Evolutionary conservation across 768 basidiomycete species (phyloP).

Genomic region (Lactarius hengduanensis): DNA sequence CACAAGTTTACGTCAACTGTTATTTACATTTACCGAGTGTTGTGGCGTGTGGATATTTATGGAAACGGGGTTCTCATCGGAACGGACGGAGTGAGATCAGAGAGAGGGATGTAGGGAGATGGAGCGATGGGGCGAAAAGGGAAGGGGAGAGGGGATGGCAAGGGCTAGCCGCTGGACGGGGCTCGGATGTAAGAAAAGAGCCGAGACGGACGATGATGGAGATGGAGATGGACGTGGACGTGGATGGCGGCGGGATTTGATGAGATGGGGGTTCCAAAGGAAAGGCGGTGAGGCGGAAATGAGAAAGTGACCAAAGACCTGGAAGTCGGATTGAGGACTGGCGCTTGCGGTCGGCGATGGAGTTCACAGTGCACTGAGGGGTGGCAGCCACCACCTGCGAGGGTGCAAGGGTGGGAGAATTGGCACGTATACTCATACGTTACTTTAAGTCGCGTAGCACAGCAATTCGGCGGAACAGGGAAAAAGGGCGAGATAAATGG

Average conservation of each 20-base stretch:
- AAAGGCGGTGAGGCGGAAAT: slow-evolving; percentile 22
- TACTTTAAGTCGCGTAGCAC: neutral
- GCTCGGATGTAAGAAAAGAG: slow-evolving; percentile 5
- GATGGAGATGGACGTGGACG: slow-evolving; percentile 9
- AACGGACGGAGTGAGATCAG: slow-evolving; percentile 18
- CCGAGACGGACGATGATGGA: slow-evolving; percentile 12
- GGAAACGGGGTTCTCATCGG: slow-evolving; percentile 20
- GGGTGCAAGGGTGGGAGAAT: neutral
- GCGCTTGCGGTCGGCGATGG: neutral
- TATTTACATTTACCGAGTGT: neutral
- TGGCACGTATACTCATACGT: neutral
- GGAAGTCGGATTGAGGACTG: neutral
- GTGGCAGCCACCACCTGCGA: neutral
- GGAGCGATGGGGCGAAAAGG: slow-evolving; percentile 4
- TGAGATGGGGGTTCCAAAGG: neutral
- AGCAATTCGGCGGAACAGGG: neutral
- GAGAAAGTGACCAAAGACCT: slow-evolving; percentile 1
- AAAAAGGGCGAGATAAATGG: neutral
- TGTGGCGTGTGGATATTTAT: slow-evolving; percentile 10
- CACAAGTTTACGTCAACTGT: slow-evolving; percentile 22
- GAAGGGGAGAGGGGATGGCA: neutral
- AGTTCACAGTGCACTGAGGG: neutral
- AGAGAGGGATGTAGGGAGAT: slow-evolving; percentile 3
- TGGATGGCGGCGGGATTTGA: slow-evolving; percentile 4
- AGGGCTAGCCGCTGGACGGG: neutral